These are phyloP conservation scores for Neurospora sp. DNA, from an alignment of 495 filamentous ascomycete genomes.

Conservation along the genomic window DNA sequence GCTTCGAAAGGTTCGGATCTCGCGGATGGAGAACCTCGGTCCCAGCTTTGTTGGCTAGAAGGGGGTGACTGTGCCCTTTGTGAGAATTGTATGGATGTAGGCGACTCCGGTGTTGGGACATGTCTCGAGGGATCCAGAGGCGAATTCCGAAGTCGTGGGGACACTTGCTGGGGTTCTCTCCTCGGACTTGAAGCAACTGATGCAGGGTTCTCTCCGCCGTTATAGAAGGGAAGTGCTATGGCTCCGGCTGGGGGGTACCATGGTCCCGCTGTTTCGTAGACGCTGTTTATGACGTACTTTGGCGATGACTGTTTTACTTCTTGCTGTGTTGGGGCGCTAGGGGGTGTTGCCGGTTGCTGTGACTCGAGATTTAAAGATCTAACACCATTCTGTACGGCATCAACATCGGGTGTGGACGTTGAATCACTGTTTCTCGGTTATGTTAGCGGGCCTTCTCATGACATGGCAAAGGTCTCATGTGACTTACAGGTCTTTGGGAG, in stretches of 20 bases:
- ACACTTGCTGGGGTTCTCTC: not conserved
- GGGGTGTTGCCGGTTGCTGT: not conserved
- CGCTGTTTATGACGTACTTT: not conserved
- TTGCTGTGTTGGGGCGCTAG: not conserved
- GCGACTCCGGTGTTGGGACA: not conserved
- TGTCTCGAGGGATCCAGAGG: not conserved
- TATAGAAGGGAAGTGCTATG: constrained; percentile 6
- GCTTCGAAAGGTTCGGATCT: constrained; percentile 8
- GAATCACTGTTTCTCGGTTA: not conserved
- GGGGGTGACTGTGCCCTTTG: constrained; percentile 2
- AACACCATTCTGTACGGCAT: not conserved
- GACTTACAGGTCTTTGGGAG: not conserved
- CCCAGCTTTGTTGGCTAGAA: constrained; percentile 1
- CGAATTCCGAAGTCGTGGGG: not conserved
- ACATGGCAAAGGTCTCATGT: not conserved
- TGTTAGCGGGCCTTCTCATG: not conserved
- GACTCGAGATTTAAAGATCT: not conserved
- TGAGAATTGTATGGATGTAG: not conserved
- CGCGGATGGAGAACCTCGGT: constrained; percentile 3
- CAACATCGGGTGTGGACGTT: not conserved
- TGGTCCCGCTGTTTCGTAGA: constrained; percentile 5
- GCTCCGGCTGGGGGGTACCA: constrained; percentile 5
- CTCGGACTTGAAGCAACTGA: not conserved
- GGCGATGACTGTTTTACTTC: not conserved
- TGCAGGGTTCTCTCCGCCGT: not conserved